These are phyloP conservation scores for Yarrowia sp. DNA, from an alignment of 805 yeast genomes.

Conservation along the genomic window DNA sequence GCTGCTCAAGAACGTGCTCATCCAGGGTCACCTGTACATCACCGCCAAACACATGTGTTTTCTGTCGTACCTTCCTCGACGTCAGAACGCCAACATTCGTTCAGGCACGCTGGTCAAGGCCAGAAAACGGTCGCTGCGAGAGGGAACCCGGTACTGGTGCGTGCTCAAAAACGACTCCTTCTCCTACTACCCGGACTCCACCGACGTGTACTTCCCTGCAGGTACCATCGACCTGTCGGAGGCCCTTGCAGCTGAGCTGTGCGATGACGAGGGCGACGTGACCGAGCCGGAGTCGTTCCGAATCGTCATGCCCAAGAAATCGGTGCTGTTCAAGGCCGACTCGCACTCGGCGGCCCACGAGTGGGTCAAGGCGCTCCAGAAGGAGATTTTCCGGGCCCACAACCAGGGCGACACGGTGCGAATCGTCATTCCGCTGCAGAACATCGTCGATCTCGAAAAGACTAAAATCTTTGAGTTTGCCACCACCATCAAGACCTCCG, in stretches of 20 bases:
- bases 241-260: slow-evolving; percentile 66
- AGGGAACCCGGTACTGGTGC: slow-evolving; percentile 74
- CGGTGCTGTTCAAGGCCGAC: slow-evolving; percentile 75
- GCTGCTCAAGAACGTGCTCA: slow-evolving; percentile 79
- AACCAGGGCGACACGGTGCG: slow-evolving; percentile 76
- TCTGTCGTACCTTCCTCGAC: slow-evolving; percentile 77
- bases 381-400: slow-evolving; percentile 75
- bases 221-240: slow-evolving; percentile 73
- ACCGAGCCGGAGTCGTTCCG: slow-evolving; percentile 58
- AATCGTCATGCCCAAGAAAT: slow-evolving; percentile 63
- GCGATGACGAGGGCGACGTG: slow-evolving; percentile 43
- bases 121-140: slow-evolving; percentile 43
- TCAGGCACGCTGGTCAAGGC: slow-evolving; percentile 61
- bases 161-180: slow-evolving; percentile 68
- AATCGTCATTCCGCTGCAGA: slow-evolving; percentile 75
- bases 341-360: slow-evolving; percentile 72
- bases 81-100: slow-evolving; percentile 53
- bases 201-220: slow-evolving; percentile 84
- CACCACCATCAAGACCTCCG: slow-evolving; percentile 65
- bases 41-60: slow-evolving; percentile 71
- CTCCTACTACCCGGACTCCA: slow-evolving; percentile 70
- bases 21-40: slow-evolving; percentile 84
- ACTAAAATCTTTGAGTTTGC: slow-evolving; percentile 63
- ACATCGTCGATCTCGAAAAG: slow-evolving; percentile 67
- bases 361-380: slow-evolving; percentile 79